Evolutionary conservation across 768 basidiomycete species (phyloP), one percentile per base, ranked within the genome.

Genomic region (Leccinum aurantiacum): DNA sequence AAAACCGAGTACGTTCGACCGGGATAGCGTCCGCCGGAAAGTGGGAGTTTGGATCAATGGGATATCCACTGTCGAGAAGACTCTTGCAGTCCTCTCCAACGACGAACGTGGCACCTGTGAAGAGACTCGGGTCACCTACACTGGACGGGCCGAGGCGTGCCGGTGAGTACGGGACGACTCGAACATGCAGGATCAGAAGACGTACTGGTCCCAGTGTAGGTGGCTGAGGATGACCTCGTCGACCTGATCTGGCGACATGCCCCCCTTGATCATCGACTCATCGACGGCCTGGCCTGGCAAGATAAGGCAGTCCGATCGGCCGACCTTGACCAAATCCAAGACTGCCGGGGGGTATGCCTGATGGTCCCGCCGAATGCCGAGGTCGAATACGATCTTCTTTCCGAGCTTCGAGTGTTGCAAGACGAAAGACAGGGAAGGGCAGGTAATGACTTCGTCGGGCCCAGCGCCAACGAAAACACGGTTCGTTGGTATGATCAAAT

Each of bases 331-430:
- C 56, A 3, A 57, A 46, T 46, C 64, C 76, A 4, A 69, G 41
- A 73, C 62, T 0, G 50, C 64, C 0, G 78, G 78, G 0, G 80
- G 75, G 53, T 73, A 77, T 6, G 72, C 77, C 24, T 77, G 71
- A 66, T 72, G 71, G 60, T 85, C 79, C 50, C 76, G 74, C 37
- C 83, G 79, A 17, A 83, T 74, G 5, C 84, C 84, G 33, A 85
- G 76, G 61, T 87, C 86, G 63, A 86, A 84, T 3, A 84, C 52
- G 46, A 82, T 65, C n/a, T 72, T 77, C 9, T 74, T 66, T 14
- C 71, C 67, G 5, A 68, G 75, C 5, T 59, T 56, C 0, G 82
- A 81, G 63, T 85, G 84, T 27, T 71, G 74, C 37, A 86, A 68
- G 57, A 83, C 74, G 71, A 85, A 86, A 2, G 80, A 74, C 53